Base-by-base conservation (phyloP, 73 alveolate genomes). In the Diophrys sp. region DNA sequence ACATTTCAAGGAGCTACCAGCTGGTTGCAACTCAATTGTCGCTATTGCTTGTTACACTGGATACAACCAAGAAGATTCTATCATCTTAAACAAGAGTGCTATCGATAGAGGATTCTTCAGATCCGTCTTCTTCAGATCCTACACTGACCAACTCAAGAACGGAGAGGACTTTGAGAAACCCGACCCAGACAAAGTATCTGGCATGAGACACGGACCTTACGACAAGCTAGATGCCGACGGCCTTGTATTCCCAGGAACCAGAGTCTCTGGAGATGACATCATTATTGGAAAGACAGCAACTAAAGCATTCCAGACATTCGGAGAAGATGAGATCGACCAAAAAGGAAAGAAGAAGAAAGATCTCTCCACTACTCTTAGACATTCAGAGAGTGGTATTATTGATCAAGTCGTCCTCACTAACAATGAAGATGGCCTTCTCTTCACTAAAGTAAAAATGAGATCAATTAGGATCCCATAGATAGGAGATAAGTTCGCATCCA, bases 11-110 rank as follows among this genome's bases (percentile, higher is more conserved):
- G 97, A 96, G 80, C 93, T 96, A 75, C 99, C 99, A 0, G 96
- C 99, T 0, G 99, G 99, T 33, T 86, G 88, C 72, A 96, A 96
- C 88, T 97, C 99, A 27, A 93, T 96, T 57, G 99, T 97, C 14
- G 99, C 99, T 26, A 98, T 98, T 69, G 99, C 99, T 88, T 98
- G 99, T 89, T 98, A 97, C 91, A 98, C 99, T 23, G 99, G 99
- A 31, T 98, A 98, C 89, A 98, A 98, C 75, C 96, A 98, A 83
- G 99, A 98, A 89, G 99, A 98, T 85, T 94, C 98, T 29, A 89
- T 98, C 56, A 98, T 98, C 78, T 89, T 98, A 95, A 96, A 96
- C 91, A 90, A 94, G 90, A 81, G 94, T 73, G 90, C 99, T 0
- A 94, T 95, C 44, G 99, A 96, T 71, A 93, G 99, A 85, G 99